Conservation (phyloP, 768 basidiomycete species). For the Lactifluus hygrophoroides region DNA sequence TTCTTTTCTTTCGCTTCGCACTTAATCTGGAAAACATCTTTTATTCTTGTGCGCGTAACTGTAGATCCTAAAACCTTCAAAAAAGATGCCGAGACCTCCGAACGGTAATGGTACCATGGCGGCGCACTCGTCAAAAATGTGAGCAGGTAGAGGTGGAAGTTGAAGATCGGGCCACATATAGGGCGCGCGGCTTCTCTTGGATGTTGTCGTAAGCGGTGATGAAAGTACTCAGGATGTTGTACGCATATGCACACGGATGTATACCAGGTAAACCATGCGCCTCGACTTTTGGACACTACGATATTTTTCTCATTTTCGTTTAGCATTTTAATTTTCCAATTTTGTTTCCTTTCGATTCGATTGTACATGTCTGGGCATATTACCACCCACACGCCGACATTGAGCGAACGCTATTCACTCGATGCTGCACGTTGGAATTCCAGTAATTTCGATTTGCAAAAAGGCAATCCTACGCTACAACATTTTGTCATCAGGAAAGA, state of each 20-base stretch:
- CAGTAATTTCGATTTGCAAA: no score
- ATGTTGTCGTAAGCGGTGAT: neutral
- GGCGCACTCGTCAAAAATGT: slow-evolving; percentile 90
- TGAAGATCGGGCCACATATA: neutral
- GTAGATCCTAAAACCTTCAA: slow-evolving; percentile 95
- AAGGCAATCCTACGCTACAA: no score
- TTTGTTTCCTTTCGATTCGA: no score
- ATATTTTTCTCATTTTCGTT: neutral
- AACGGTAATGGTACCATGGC: slow-evolving; percentile 82
- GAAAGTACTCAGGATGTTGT: neutral
- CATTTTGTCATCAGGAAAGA: no score
- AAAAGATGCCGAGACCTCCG: slow-evolving; percentile 92
- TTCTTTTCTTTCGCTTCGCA: neutral
- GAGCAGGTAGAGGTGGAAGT: slow-evolving; percentile 24
- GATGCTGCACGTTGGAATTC: no score
- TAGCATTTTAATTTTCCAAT: neutral
- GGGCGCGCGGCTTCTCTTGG: neutral
- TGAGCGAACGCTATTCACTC: no score
- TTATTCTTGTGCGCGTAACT: neutral
- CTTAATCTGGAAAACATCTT: neutral
- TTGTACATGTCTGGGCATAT: no score
- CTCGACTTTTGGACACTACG: neutral
- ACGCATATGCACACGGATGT: neutral
- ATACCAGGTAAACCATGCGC: neutral
- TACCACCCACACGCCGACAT: no score